These are phyloP conservation scores for Aspergillus novoparasiticus DNA, from an alignment of 2,329 filamentous ascomycete species.

Conservation along the genomic window DNA sequence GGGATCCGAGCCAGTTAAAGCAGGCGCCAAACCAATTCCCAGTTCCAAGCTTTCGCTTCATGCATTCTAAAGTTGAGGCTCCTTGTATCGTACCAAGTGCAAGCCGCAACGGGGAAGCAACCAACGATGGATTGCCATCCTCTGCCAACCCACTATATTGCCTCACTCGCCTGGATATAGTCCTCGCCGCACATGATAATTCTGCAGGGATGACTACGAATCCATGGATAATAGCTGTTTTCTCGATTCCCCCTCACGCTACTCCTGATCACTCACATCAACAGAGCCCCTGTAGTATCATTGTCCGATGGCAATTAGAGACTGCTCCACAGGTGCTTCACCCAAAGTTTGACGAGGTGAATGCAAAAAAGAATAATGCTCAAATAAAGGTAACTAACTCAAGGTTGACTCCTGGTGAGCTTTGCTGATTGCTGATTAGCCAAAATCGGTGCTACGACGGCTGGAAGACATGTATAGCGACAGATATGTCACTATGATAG, in stretches of 20 bases:
- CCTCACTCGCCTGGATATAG: conserved; percentile 73
- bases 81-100: conserved; percentile 35
- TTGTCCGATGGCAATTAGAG: conserved; percentile 80
- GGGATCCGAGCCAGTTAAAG: conserved; percentile 49
- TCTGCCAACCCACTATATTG: conserved; percentile 51
- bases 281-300: conserved; percentile 69
- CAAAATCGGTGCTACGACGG: conserved; percentile 60
- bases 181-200: conserved; percentile 67
- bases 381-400: conserved; percentile 36
- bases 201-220: conserved; percentile 56
- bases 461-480: conserved; percentile 68
- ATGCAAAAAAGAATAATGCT: conserved; percentile 62
- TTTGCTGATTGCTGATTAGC: conserved; percentile 34
- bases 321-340: conserved; percentile 69
- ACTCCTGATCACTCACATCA: conserved; percentile 58
- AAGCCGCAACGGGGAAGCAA: conserved; percentile 26
- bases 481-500: conserved; percentile 70
- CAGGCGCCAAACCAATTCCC: conserved; percentile 33
- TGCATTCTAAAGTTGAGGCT: conserved; percentile 41
- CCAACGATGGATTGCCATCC: conserved; percentile 25
- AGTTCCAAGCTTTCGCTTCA: conserved; percentile 40
- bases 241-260: conserved; percentile 61
- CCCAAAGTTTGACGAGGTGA: conserved; percentile 75
- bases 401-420: conserved; percentile 4
- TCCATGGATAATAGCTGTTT: conserved; percentile 71